These are phyloP conservation scores for Geranomyces michiganensis DNA, from an alignment of 192 early-diverging fungal species.

Conservation along the genomic window DNA sequence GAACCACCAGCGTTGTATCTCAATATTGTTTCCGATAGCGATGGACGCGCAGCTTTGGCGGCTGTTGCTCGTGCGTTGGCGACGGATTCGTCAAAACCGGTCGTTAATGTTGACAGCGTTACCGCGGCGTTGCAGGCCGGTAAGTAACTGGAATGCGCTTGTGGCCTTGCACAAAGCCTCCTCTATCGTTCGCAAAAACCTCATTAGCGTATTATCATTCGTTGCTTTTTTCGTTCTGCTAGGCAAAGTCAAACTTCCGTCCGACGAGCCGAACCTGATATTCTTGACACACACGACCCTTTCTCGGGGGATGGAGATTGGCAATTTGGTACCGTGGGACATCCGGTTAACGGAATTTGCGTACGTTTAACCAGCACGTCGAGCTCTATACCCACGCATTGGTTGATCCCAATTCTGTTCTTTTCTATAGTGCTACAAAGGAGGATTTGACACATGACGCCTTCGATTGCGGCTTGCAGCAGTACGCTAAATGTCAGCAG, in stretches of 20 bases:
- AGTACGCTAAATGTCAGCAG: slow-evolving; percentile 8
- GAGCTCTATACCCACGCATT: background rate
- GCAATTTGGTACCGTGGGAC: slow-evolving; percentile 20
- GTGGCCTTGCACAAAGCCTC: background rate
- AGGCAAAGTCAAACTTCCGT: slow-evolving; percentile 8
- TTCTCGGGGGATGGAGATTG: background rate
- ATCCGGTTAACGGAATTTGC: slow-evolving; percentile 18
- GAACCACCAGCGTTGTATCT: background rate
- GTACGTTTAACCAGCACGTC: background rate
- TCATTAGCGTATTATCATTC: too few relatives aligned
- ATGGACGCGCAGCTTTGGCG: slow-evolving; percentile 10
- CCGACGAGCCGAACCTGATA: background rate
- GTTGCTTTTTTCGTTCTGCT: background rate
- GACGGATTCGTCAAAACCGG: background rate
- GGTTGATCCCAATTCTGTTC: background rate
- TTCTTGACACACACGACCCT: slow-evolving; percentile 14
- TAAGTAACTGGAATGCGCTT: background rate
- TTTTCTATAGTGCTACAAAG: background rate
- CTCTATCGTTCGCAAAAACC: too few relatives aligned
- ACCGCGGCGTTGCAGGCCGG: background rate
- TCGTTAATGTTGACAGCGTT: slow-evolving; percentile 1
- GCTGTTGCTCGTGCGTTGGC: slow-evolving; percentile 5
- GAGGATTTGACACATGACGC: background rate
- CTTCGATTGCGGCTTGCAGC: slow-evolving; percentile 4
- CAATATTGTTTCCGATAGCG: slow-evolving; percentile 7